Evolutionary conservation across 1,284 basidiomycete species (phyloP).

Genomic region (Ustilago crameri): DNA sequence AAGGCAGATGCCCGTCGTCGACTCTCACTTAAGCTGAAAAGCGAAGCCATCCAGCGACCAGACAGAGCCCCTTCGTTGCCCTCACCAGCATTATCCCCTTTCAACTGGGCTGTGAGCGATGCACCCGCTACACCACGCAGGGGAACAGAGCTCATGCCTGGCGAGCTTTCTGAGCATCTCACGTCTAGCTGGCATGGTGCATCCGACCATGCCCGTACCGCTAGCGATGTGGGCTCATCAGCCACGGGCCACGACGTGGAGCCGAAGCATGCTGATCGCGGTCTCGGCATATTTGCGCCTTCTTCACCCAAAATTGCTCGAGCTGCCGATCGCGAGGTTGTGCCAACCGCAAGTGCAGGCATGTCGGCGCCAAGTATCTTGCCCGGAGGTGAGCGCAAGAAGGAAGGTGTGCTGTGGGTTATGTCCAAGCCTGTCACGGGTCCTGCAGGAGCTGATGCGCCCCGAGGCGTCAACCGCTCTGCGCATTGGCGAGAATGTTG

Average conservation of each 20-base stretch:
- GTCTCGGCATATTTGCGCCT: constrained; percentile 22
- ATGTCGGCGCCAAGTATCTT: background rate
- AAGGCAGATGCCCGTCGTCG: constrained; percentile 9
- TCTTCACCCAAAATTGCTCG: background rate
- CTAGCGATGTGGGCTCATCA: constrained; percentile 14
- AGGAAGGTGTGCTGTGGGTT: constrained; percentile 61
- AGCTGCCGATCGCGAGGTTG: background rate
- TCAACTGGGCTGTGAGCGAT: constrained; percentile 19
- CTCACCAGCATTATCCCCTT: constrained; percentile 24
- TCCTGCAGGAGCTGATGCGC: constrained; percentile 49
- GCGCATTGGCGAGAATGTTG: constrained; percentile 56
- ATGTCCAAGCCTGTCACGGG: constrained; percentile 48
- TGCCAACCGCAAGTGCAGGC: background rate
- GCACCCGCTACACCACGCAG: constrained; percentile 9
- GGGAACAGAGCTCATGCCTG: constrained; percentile 3
- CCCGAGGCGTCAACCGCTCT: constrained; percentile 49
- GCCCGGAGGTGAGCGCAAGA: constrained; percentile 49
- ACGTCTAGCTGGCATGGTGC: constrained; percentile 5
- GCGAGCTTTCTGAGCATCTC: background rate
- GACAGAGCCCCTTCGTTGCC: constrained; percentile 4
- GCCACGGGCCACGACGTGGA: background rate
- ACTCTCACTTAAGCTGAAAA: constrained; percentile 25
- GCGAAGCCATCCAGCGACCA: constrained; percentile 3
- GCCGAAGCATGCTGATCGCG: background rate
- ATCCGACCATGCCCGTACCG: background rate